Percentiles rank a stretch among this genome's conserved stretches.
Conservation (phyloP, 495 filamentous ascomycete species). For the Penicillium desertorum region DNA sequence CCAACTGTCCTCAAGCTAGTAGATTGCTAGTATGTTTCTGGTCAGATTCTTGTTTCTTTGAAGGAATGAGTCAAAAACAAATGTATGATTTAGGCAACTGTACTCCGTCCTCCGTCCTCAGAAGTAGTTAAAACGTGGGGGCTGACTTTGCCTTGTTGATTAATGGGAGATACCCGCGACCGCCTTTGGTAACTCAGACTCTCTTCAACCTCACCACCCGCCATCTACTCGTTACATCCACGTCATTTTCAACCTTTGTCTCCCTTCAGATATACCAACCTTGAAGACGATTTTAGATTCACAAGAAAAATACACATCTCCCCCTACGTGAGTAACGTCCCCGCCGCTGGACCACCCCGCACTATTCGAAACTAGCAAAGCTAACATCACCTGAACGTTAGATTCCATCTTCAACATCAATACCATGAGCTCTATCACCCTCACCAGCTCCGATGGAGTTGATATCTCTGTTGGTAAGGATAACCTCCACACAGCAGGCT, state of each 20-base stretch:
- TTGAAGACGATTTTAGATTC: background rate
- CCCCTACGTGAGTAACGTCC: background rate
- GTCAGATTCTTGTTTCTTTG: no score
- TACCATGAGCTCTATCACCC: conserved; percentile 38
- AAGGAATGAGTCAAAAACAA: background rate
- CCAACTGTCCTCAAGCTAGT: background rate
- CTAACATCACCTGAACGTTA: background rate
- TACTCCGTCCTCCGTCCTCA: no score
- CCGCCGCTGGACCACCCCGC: background rate
- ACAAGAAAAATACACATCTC: background rate
- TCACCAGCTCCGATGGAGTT: conserved; percentile 58
- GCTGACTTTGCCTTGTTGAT: background rate
- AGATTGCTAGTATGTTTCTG: background rate
- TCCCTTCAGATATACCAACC: background rate
- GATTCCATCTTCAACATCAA: background rate
- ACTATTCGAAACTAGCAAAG: background rate
- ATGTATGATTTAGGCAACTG: background rate
- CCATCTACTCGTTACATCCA: background rate
- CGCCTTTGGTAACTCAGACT: background rate
- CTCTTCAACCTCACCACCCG: background rate
- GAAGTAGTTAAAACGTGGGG: no score
- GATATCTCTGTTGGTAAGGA: conserved; percentile 57
- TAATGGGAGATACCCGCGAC: background rate
- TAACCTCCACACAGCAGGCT: background rate
- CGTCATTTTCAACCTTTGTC: background rate